Conservation (phyloP, 2,329 filamentous ascomycete genomes). For the Venturia asperata region DNA sequence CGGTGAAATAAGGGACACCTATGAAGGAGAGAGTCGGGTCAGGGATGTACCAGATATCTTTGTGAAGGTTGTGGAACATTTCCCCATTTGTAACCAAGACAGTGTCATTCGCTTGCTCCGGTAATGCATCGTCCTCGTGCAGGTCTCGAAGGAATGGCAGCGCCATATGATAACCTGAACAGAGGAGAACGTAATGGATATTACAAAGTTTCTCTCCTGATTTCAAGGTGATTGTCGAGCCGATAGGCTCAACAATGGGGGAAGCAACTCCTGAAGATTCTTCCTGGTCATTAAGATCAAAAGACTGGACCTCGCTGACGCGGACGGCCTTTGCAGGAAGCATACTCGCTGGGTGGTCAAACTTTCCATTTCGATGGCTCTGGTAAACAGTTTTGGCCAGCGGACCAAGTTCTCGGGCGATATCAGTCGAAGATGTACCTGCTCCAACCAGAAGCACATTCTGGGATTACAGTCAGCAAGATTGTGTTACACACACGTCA, state of each 20-base stretch:
- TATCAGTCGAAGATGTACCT: constrained; percentile 49
- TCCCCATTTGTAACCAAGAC: constrained; percentile 58
- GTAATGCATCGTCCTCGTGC: constrained; percentile 39
- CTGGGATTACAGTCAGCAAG: constrained; percentile 54
- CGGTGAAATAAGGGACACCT: constrained; percentile 58
- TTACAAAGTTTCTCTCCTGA: constrained; percentile 48
- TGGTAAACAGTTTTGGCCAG: constrained; percentile 43
- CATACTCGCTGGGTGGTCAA: constrained; percentile 49
- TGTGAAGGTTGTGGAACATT: constrained; percentile 59
- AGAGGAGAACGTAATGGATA: constrained; percentile 74
- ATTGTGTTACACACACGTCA: constrained; percentile 73
- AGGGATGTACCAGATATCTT: constrained; percentile 64
- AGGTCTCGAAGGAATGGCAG: constrained; percentile 59
- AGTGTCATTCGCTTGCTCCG: constrained; percentile 44
- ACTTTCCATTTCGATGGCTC: constrained; percentile 53
- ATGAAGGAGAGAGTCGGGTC: constrained; percentile 59
- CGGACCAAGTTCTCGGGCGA: constrained; percentile 45
- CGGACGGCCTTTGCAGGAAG: constrained; percentile 46
- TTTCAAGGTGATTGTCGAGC: constrained; percentile 49
- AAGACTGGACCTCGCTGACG: constrained; percentile 26
- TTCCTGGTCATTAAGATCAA: constrained; percentile 40
- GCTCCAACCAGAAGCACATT: constrained; percentile 56
- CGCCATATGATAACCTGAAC: constrained; percentile 82
- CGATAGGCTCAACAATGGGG: constrained; percentile 45
- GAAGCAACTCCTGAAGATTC: constrained; percentile 47